Conservation (phyloP, 2,329 filamentous ascomycete species). For the Pyricularia pennisetigena region DNA sequence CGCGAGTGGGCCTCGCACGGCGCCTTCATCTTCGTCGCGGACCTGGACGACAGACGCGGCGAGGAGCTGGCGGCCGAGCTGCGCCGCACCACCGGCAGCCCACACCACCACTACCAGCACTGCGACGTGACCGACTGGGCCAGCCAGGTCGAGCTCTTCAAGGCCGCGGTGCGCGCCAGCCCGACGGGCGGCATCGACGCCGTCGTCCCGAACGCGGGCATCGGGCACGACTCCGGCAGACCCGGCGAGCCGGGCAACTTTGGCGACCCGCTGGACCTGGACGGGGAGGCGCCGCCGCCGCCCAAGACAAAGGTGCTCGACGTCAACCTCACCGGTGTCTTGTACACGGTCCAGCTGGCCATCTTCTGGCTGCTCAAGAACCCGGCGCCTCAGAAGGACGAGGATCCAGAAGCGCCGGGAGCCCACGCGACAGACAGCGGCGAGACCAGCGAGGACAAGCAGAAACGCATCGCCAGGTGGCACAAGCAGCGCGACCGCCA, state of each 20-base stretch:
- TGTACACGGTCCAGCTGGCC: constrained; percentile 56
- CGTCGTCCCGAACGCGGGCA: constrained; percentile 58
- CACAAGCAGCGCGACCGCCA: constrained; percentile 38
- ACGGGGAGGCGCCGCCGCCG: constrained; percentile 26
- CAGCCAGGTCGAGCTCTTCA: constrained; percentile 53
- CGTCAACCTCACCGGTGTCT: constrained; percentile 52
- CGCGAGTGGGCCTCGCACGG: constrained; percentile 41
- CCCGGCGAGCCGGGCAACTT: constrained; percentile 22
- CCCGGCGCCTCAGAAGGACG: constrained; percentile 14
- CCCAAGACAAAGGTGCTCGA: constrained; percentile 46
- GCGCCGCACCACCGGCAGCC: constrained; percentile 28
- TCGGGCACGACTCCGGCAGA: constrained; percentile 25
- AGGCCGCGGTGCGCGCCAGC: constrained; percentile 42
- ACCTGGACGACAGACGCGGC: constrained; percentile 46
- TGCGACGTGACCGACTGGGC: constrained; percentile 58
- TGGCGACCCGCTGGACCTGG: constrained; percentile 33
- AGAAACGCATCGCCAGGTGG: neutral
- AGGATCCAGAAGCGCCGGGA: constrained; percentile 16
- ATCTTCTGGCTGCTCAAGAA: constrained; percentile 46
- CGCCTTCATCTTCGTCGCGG: constrained; percentile 53
- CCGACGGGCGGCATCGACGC: constrained; percentile 45
- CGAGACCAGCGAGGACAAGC: neutral
- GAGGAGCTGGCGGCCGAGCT: constrained; percentile 42
- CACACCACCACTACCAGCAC: constrained; percentile 41
- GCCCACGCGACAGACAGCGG: constrained; percentile 10